Base-by-base conservation (phyloP, 768 basidiomycete species). In the Rubroboletus pulcherrimus region DNA sequence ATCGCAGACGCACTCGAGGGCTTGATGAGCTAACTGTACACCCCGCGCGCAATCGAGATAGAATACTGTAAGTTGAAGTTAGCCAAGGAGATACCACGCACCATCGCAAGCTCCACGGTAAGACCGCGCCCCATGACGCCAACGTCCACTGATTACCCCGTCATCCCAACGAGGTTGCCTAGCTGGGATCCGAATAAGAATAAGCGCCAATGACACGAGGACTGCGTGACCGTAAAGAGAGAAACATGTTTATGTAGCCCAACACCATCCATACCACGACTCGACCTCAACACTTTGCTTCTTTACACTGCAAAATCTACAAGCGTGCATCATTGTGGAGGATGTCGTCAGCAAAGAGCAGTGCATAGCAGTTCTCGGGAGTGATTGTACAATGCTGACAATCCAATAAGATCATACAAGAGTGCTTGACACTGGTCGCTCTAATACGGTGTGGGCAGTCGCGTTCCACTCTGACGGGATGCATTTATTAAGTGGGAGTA, bases 1-100 rank as follows among this genome's bases (percentile, higher is more conserved):
- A 59, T 49, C 2, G 45, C 31, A 26, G 56, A 62, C 6, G 56
- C 38, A 17, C 60, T 62, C n/a, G n/a, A n/a, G 4, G 52, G 56
- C 43, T 63, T 54, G 10, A 41, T 31, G 37, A 57, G 37, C 3
- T n/a, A 9, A 29, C 15, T 26, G 15, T 29, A 43, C 14, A 17
- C 21, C 9, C 24, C 24, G 21, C 7, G 42, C 26, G 24, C 24
- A 42, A 24, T 29, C 15, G 8, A 17, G 17, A n/a, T n/a, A n/a
- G 17, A 10, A 9, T 44, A 14, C 21, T 15, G 41, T 8, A 8
- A 15, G 5, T 30, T n/a, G 11, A 17, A n/a, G 43, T 17, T 9
- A 39, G n/a, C 29, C 10, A 8, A 44, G 8, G 26, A 17, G 1
- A 29, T 17, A 17, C 9, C 4, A 26, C 24, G 14, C 29, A 1